Evolutionary conservation across 306 rosid species (phyloP), one percentile per base, ranked within the genome.

Genomic region (Quercus cerris): DNA sequence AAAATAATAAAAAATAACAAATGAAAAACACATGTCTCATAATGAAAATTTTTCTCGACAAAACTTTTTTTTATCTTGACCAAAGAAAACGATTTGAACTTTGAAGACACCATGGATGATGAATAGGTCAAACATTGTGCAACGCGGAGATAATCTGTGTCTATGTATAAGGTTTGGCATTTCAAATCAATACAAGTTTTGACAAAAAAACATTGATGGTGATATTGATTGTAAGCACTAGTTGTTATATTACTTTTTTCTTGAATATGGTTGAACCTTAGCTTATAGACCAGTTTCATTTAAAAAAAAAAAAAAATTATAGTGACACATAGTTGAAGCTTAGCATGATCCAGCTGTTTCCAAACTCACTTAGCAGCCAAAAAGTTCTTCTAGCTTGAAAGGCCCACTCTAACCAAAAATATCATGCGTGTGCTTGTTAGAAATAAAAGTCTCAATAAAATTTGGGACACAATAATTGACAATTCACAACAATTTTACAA

Each of bases 271-370:
- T 33, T 67, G 20, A 63, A 79, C 25, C 51, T 75, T 61, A 23
- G 6, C 2, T 13, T 31, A 11, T 46, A 2, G 54, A 0, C 54
- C 3, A 12, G 44, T 38, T 38, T 38, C 27, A 27, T 27, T 27
- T 27, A 25, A 25, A 25, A 25, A 25, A 25, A 25, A 25, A 25
- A 25, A 25, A 25, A 27, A 27, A 27, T 27, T 18, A 19, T 31
- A 2, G 71, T 1, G 44, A 6, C 44, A 31, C 27, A 41, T 73
- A 31, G 77, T 75, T 41, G 80, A 41, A 62, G 83, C 81, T 52
- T 77, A 52, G 71, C 75, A 62, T 61, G 83, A 79, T 71, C 27
- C 72, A 67, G 72, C 52, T 67, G 72, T 67, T 67, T 25, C 27
- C 72, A 67, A 67, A 67, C 51, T 33, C n/a, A 8, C 27, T 9